Evolutionary conservation across 1,139 yeast species (phyloP).

Genomic region (Wickerhamiella pararugosa): DNA sequence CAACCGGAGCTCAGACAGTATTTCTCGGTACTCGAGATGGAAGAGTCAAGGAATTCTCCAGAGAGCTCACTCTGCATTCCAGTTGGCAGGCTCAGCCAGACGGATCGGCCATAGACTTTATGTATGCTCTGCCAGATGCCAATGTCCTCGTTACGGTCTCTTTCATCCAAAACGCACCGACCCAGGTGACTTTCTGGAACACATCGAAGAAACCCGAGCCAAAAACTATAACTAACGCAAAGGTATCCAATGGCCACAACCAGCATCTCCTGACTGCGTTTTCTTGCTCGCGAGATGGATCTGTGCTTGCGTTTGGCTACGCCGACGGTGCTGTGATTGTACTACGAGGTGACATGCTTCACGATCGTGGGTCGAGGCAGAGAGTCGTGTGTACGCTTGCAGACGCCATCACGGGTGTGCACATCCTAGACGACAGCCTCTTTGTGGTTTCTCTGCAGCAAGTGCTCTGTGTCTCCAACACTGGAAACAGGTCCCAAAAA

Average conservation of each 20-base stretch:
- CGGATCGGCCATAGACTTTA: conserved; percentile 40
- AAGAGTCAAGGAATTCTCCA: conserved; percentile 43
- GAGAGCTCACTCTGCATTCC: conserved; percentile 31
- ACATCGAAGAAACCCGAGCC: conserved; percentile 24
- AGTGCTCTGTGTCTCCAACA: conserved; percentile 58
- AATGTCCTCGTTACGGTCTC: conserved; percentile 54
- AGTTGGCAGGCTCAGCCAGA: conserved; percentile 50
- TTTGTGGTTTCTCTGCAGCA: conserved; percentile 58
- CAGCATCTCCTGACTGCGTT: conserved; percentile 62
- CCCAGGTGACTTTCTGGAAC: conserved; percentile 60
- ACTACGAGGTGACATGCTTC: conserved; percentile 71
- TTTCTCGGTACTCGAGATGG: conserved; percentile 45
- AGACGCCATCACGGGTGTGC: conserved; percentile 72
- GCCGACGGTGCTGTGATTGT: conserved; percentile 76
- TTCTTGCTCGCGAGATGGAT: conserved; percentile 38
- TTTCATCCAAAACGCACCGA: conserved; percentile 51
- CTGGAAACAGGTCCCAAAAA: conserved; percentile 56
- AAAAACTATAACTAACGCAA: conserved; percentile 29
- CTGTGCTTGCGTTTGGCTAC: conserved; percentile 67
- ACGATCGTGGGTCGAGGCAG: conserved; percentile 86
- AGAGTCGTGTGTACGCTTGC: conserved; percentile 42
- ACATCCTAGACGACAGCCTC: conserved; percentile 35
- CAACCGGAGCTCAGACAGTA: conserved; percentile 39
- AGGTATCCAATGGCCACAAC: conserved; percentile 40
- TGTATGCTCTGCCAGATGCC: conserved; percentile 34